These are phyloP conservation scores for Hypoxylon fuscum DNA, from an alignment of 495 filamentous ascomycete species.

Conservation along the genomic window DNA sequence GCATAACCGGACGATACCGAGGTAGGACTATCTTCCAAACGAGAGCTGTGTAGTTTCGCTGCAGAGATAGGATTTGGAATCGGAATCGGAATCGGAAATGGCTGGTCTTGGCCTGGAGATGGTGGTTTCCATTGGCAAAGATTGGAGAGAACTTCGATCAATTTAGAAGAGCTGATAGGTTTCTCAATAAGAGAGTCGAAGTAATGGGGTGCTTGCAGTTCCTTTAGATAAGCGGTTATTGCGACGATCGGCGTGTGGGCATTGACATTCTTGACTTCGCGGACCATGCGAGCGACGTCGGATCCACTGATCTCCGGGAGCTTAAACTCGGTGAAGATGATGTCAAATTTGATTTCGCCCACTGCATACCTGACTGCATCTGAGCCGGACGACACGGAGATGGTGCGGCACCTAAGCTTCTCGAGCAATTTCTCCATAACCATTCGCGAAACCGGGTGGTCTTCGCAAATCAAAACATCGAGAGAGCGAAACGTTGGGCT, in stretches of 20 bases:
- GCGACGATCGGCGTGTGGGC: conserved; percentile 94
- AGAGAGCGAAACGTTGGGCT: conserved; percentile 90
- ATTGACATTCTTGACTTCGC: conserved; percentile 93
- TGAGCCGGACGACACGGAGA: conserved; percentile 84
- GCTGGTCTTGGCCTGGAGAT: conserved; percentile 56
- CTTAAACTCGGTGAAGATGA: conserved; percentile 97
- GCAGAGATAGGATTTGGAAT: conserved; percentile 66
- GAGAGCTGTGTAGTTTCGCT: conserved; percentile 67
- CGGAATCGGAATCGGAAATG: conserved; percentile 39
- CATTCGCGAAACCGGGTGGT: conserved; percentile 95
- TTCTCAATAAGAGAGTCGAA: conserved; percentile 96
- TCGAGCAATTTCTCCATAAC: conserved; percentile 98
- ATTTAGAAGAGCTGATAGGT: conserved; percentile 86
- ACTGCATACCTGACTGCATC: conserved; percentile 92
- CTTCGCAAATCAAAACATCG: conserved; percentile 95
- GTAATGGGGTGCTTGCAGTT: conserved; percentile 90
- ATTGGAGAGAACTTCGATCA: conserved; percentile 83
- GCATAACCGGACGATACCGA: conserved; percentile 82
- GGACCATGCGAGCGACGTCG: conserved; percentile 96
- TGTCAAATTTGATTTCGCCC: conserved; percentile 93
- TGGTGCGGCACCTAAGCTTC: conserved; percentile 94
- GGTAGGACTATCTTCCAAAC: conserved; percentile 82
- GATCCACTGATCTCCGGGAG: conserved; percentile 92
- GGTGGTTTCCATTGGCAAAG: conserved; percentile 94
- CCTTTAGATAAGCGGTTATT: conserved; percentile 97